phyloP scores from a whole-genome alignment of 2,329 filamentous ascomycete genomes.

The Lecanicillium sp. region DNA sequence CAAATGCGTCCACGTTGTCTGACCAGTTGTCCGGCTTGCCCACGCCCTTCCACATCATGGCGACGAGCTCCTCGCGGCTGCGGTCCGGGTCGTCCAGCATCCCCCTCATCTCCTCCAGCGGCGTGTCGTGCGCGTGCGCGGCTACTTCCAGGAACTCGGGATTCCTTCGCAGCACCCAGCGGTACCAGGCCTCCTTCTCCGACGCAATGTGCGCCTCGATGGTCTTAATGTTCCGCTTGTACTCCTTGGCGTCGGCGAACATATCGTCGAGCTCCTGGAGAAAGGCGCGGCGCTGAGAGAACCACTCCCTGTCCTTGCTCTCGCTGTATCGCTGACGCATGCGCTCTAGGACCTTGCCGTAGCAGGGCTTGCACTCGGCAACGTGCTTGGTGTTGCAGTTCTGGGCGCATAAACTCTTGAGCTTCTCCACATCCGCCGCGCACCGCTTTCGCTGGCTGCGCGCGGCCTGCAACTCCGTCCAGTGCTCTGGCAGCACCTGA shows the following conservation, averaged over 20 bases:
- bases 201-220: constrained; percentile 46
- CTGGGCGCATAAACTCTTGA: constrained; percentile 37
- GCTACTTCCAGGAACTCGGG: constrained; percentile 33
- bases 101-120: constrained; percentile 27
- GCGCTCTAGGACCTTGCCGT: constrained; percentile 39
- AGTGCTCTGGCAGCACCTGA: constrained; percentile 31
- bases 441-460: constrained; percentile 30
- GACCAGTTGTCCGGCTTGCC: constrained; percentile 29
- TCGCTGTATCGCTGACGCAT: constrained; percentile 34
- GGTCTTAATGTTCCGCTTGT: constrained; percentile 35
- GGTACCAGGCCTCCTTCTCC: constrained; percentile 50
- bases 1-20: constrained; percentile 28
- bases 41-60: constrained; percentile 31
- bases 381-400: constrained; percentile 39
- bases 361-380: constrained; percentile 43
- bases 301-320: constrained; percentile 43
- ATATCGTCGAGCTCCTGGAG: constrained; percentile 43
- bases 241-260: constrained; percentile 41
- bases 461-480: constrained; percentile 32
- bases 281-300: constrained; percentile 42
- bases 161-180: constrained; percentile 35
- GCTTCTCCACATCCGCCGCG: constrained; percentile 34
- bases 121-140: constrained; percentile 22
- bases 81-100: constrained; percentile 33
- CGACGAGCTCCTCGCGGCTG: constrained; percentile 31